Percentiles rank a stretch among this genome's conserved stretches.
These are phyloP conservation scores for Penicillium sp. DNA, from an alignment of 2,329 filamentous ascomycete genomes.

Conservation along the genomic window DNA sequence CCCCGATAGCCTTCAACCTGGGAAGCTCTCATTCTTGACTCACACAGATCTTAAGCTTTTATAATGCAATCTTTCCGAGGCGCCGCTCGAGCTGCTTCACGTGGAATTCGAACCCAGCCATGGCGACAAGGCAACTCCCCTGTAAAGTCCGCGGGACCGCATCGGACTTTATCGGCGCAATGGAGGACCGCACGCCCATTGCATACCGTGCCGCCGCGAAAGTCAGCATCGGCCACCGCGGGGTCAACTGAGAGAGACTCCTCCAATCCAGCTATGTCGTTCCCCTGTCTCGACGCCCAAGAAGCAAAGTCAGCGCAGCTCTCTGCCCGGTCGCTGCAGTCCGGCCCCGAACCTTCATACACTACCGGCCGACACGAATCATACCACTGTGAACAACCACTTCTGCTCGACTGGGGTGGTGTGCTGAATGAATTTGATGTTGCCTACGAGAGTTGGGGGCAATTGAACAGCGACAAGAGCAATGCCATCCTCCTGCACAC, in stretches of 20 bases:
- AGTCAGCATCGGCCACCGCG: slow-evolving; percentile 17
- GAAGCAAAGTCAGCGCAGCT: slow-evolving; percentile 76
- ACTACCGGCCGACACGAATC: slow-evolving; percentile 80
- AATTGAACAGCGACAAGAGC: slow-evolving; percentile 72
- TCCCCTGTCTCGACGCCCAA: slow-evolving; percentile 83
- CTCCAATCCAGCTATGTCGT: slow-evolving; percentile 82
- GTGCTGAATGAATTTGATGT: slow-evolving; percentile 82
- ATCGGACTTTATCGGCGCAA: slow-evolving; percentile 22
- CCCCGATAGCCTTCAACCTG: slow-evolving; percentile 1
- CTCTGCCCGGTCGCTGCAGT: slow-evolving; percentile 63
- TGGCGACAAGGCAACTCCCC: slow-evolving; percentile 14
- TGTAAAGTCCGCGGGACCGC: slow-evolving; percentile 5
- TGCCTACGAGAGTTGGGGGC: slow-evolving; percentile 91
- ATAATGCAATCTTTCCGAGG: slow-evolving; percentile 25
- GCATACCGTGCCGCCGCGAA: slow-evolving; percentile 22
- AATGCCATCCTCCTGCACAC: slow-evolving; percentile 94
- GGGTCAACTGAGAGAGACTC: slow-evolving; percentile 33
- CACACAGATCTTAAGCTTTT: not conserved
- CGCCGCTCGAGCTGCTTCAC: slow-evolving; percentile 21
- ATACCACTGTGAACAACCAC: slow-evolving; percentile 70
- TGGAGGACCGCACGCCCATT: slow-evolving; percentile 18
- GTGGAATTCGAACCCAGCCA: slow-evolving; percentile 16
- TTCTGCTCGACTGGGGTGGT: slow-evolving; percentile 92
- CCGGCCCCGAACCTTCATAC: slow-evolving; percentile 90
- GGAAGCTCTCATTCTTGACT: not conserved